Base-by-base conservation (phyloP, 2,329 filamentous ascomycete genomes). In the Calonectria hawksworthii region DNA sequence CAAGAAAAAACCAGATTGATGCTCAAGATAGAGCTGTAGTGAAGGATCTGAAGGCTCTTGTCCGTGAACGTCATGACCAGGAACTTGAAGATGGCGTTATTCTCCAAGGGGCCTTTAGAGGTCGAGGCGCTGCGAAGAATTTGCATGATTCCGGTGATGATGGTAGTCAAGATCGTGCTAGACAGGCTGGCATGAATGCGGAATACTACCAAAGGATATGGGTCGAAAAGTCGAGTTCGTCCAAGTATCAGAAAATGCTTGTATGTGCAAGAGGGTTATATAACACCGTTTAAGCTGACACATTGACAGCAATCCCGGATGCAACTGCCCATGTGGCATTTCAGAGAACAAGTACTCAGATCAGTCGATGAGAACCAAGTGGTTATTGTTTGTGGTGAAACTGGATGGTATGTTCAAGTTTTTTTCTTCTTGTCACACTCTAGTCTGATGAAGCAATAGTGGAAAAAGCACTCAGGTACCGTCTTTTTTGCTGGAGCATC, bases 381-480 rank as follows among this genome's bases (percentile, higher is more conserved):
- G 13, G 93, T 97, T 13, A 98, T 99, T 74, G 92, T 99, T 36
- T 99, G 96, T 83, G 97, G 97, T 83, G 97, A 99, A 86, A 99
- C 97, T 3, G 97, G 97, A 79, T 98, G 94, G 89, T 91, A 87
- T 80, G 21, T 38, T 56, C 9, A 23, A 23, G 18, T 36, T 7
- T 26, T 13, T 13, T 11, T 13, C n/a, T 21, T 30, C 11, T 28
- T n/a, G 11, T 26, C 8, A 44, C 1, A 41, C 9, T n/a, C 13
- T 59, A n/a, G 7, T 54, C 79, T 86, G 66, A 84, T 68, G 18
- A 13, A 52, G 71, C 38, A 16, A 76, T 66, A 89, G 93, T 83
- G 97, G 97, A 77, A 99, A 99, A 88, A 98, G 96, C 84, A 99
- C 97, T 0, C 97, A 99, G 82, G 94, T 98, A n/a, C 97, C 97